These are phyloP conservation scores for Sugiyamaella paludigena DNA, from an alignment of 1,139 yeast species.

Conservation along the genomic window DNA sequence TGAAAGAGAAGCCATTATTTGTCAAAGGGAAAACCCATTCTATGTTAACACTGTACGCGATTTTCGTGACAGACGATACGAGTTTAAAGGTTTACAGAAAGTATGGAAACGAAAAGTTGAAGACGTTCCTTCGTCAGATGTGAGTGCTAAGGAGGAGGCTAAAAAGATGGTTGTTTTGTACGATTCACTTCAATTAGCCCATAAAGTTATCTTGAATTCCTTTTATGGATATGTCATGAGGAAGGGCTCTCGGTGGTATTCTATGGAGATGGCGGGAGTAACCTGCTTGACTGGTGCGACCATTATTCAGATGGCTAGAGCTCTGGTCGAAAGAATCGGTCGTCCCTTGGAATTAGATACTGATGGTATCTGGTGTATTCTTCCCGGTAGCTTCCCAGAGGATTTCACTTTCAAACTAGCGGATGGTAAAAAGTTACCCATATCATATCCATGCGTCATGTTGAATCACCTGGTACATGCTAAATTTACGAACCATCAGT, in stretches of 20 bases:
- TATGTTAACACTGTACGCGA: constrained; percentile 92
- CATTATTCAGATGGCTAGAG: constrained; percentile 94
- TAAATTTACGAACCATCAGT: constrained; percentile 88
- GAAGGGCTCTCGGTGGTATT: constrained; percentile 98
- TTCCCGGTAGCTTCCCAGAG: constrained; percentile 92
- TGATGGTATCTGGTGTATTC: constrained; percentile 99
- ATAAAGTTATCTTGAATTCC: constrained; percentile 92
- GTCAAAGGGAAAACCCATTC: constrained; percentile 97
- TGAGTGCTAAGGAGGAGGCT: constrained; percentile 73
- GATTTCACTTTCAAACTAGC: constrained; percentile 67
- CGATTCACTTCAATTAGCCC: constrained; percentile 94
- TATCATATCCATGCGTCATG: constrained; percentile 97
- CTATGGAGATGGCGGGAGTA: constrained; percentile 99
- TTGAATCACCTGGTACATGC: constrained; percentile 89
- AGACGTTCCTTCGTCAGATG: constrained; percentile 53
- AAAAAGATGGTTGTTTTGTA: constrained; percentile 89
- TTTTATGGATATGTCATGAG: constrained; percentile 99
- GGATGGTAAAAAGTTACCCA: constrained; percentile 71
- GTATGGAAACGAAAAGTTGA: constrained; percentile 86
- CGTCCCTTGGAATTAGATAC: constrained; percentile 96
- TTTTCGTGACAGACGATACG: constrained; percentile 95
- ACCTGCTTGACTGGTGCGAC: constrained; percentile 98
- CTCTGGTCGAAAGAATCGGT: constrained; percentile 90
- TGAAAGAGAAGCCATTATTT: constrained; percentile 88
- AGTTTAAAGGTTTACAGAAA: constrained; percentile 89